Conservation (phyloP, 805 yeast species). For the Metschnikowia santaceciliae region DNA sequence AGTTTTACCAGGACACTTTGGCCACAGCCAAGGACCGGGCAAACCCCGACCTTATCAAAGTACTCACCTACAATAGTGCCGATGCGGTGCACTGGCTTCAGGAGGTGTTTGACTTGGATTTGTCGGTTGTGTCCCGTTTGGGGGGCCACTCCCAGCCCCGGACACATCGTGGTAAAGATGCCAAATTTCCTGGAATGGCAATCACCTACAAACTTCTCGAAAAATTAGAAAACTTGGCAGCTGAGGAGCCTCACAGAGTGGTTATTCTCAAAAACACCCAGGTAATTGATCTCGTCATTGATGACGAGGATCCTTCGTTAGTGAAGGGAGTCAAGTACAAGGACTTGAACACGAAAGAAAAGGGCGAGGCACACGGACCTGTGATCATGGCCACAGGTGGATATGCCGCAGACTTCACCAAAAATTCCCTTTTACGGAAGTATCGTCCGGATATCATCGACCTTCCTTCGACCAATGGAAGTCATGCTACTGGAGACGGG, state of each 20-base stretch:
- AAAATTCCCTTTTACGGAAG: constrained; percentile 48
- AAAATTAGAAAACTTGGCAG: constrained; percentile 17
- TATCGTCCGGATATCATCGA: constrained; percentile 55
- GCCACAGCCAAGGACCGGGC: constrained; percentile 63
- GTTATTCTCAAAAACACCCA: constrained; percentile 23
- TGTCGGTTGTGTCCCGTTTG: constrained; percentile 65
- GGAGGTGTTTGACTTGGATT: constrained; percentile 54
- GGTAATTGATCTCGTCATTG: constrained; percentile 40
- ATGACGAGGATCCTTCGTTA: constrained; percentile 16
- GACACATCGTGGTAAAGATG: constrained; percentile 75
- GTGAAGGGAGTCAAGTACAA: constrained; percentile 24
- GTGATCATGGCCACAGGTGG: constrained; percentile 65
- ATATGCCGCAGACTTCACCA: constrained; percentile 60
- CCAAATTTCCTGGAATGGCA: constrained; percentile 64
- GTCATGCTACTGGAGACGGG: constrained; percentile 62
- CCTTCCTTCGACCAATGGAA: constrained; percentile 59
- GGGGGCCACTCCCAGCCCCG: constrained; percentile 83
- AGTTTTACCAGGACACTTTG: constrained; percentile 63
- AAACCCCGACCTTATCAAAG: constrained; percentile 53
- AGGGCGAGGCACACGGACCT: constrained; percentile 44
- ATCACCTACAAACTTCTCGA: constrained; percentile 44
- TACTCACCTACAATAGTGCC: constrained; percentile 57
- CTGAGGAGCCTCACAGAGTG: constrained; percentile 36
- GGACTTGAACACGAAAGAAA: constrained; percentile 29
- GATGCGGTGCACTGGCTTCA: constrained; percentile 74